Base-by-base conservation (phyloP, 495 filamentous ascomycete genomes). In the Symbiotaphrina buchneri region DNA sequence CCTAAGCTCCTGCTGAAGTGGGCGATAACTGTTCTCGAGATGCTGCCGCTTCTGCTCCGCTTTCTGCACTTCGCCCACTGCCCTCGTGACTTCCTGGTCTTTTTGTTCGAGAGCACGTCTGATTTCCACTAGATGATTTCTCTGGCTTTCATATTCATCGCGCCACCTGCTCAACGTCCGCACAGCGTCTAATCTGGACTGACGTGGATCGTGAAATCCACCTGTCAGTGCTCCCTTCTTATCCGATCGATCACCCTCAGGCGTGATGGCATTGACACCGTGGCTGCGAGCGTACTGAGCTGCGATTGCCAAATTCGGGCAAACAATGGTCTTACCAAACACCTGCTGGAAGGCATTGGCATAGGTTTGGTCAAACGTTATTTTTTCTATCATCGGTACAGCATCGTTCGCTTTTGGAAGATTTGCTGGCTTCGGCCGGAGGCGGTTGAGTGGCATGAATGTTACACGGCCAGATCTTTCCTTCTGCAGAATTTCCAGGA, bases 301-400 rank as follows among this genome's bases (percentile, higher is more conserved):
- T 5, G 80, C 82, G 32, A 92, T 64, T 26, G 74, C 61, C 10
- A 99, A 55, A 43, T 78, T 85, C 2, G 83, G 83, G 40, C 90
- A 95, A 38, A 99, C 71, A 32, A 95, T 79, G 2, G 83, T 91
- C 42, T 83, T 87, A 14, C 84, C 87, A 54, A 99, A 95, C 4
- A 95, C 78, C 40, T 92, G 81, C 41, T 74, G 68, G 48, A 95
- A 84, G 0, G 87, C 87, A 37, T 66, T 71, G 30, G 85, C 80
- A 39, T 78, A 92, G 26, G 55, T 56, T 2, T 59, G 52, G 34
- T 92, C 74, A 41, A 67, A 95, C 37, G 73, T 67, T 33, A 99
- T 56, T 51, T 90, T 93, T 41, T 70, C 68, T 31, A 94, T 66
- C 54, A 95, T 69, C 3, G 79, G 76, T 17, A 85, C 61, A 4